Percentiles rank a stretch among this genome's conserved stretches.
Conservation (phyloP, 345 rosid species). For the Turritis glabra region DNA sequence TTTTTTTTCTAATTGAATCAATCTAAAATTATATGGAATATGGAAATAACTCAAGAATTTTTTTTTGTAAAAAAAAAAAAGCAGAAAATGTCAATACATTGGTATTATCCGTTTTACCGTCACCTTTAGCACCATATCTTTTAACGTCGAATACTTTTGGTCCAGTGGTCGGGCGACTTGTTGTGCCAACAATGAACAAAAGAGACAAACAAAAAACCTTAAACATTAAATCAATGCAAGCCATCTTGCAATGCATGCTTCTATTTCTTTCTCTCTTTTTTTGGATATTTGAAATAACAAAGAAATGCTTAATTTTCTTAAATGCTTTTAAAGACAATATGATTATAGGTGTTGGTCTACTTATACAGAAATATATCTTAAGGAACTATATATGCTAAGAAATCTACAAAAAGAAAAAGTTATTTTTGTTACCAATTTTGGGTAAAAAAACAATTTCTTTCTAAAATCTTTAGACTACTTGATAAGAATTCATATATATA, state of each 20-base stretch:
- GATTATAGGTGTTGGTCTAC: background rate
- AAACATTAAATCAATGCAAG: background rate
- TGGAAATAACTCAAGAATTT: background rate
- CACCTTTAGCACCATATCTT: conserved; percentile 8
- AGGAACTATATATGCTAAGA: background rate
- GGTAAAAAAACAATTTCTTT: background rate
- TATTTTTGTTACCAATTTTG: conserved; percentile 4
- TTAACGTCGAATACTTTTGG: background rate
- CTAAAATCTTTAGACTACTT: background rate
- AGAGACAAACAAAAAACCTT: background rate
- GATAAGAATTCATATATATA: background rate
- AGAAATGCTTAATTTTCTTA: background rate
- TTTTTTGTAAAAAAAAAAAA: background rate
- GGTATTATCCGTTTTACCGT: conserved; percentile 7
- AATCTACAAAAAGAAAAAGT: background rate
- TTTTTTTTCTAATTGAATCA: background rate
- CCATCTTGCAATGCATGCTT: background rate
- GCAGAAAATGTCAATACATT: background rate
- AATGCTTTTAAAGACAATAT: background rate
- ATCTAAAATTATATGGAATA: background rate
- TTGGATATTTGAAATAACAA: background rate
- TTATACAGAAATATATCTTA: background rate
- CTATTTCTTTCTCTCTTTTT: background rate
- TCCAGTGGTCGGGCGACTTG: background rate
- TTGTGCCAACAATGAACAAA: background rate